phyloP scores from a whole-genome alignment of 768 basidiomycete species.

The Pisolithus albus region DNA sequence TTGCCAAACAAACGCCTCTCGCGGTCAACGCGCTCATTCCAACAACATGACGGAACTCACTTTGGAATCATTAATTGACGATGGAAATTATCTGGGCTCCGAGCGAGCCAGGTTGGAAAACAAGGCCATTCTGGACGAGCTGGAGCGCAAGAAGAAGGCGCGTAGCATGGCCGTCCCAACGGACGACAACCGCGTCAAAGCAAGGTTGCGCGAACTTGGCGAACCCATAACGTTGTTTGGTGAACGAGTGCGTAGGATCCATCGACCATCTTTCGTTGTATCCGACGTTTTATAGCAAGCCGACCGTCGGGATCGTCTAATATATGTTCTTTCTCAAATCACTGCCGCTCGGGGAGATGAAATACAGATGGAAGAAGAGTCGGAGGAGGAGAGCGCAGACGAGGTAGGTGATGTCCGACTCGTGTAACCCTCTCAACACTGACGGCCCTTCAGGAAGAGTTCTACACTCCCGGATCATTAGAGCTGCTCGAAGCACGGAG shows the following conservation, averaged over 20 bases:
- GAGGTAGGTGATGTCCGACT: constrained; percentile 41
- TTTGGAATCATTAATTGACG: constrained; percentile 68
- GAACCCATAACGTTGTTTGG: constrained; percentile 98
- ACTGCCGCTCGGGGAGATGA: constrained; percentile 83
- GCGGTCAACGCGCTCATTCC: not conserved
- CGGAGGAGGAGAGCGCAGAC: constrained; percentile 65
- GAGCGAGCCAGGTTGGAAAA: constrained; percentile 76
- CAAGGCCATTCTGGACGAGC: constrained; percentile 84
- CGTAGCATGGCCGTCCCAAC: constrained; percentile 93
- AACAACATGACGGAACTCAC: constrained; percentile 68
- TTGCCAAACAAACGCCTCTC: constrained; percentile 29
- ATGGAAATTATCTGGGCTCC: constrained; percentile 67
- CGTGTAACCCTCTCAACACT: not conserved
- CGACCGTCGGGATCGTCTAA: constrained; percentile 91
- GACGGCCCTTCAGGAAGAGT: constrained; percentile 62
- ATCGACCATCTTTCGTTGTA: not conserved
- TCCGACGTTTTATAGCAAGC: constrained; percentile 57
- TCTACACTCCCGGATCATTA: constrained; percentile 87
- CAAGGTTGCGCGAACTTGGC: constrained; percentile 83
- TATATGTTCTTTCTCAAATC: constrained; percentile 91
- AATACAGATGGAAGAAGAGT: constrained; percentile 63
- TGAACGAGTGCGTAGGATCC: constrained; percentile 74
- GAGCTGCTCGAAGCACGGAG: constrained; percentile 82
- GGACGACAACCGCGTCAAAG: constrained; percentile 89
- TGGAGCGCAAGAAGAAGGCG: constrained; percentile 97